These are phyloP conservation scores for Talaromyces adpressus DNA, from an alignment of 495 filamentous ascomycete genomes.

Conservation along the genomic window DNA sequence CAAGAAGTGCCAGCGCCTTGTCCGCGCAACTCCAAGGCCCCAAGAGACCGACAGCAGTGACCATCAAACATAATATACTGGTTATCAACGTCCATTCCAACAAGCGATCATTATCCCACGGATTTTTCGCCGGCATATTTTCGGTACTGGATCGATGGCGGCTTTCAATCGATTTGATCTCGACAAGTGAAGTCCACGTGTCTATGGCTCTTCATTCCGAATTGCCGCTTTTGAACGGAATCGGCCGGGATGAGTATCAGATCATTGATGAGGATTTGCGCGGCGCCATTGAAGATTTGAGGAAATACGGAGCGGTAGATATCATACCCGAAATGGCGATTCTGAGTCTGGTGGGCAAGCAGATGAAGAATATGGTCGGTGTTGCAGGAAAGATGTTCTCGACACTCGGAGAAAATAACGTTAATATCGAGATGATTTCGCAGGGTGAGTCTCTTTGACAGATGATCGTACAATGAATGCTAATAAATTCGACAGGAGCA, in stretches of 20 bases:
- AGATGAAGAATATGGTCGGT: slow-evolving; percentile 93
- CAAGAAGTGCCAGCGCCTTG: slow-evolving; percentile 38
- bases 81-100: slow-evolving; percentile 95
- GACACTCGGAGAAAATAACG: slow-evolving; percentile 75
- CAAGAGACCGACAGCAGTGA: slow-evolving; percentile 84
- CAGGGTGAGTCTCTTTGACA: slow-evolving; percentile 56
- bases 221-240: slow-evolving; percentile 42
- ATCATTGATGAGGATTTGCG: slow-evolving; percentile 59
- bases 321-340: slow-evolving; percentile 85
- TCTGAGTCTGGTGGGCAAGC: slow-evolving; percentile 80
- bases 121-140: slow-evolving; percentile 89
- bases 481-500: slow-evolving; percentile 50
- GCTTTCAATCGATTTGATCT: slow-evolving; percentile 87
- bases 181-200: slow-evolving; percentile 89
- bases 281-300: slow-evolving; percentile 60
- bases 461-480: neutral
- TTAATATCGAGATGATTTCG: slow-evolving; percentile 97
- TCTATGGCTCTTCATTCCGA: slow-evolving; percentile 87
- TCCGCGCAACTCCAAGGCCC: slow-evolving; percentile 40
- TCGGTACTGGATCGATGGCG: slow-evolving; percentile 70
- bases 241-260: slow-evolving; percentile 54
- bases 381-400: slow-evolving; percentile 86
- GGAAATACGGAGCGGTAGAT: slow-evolving; percentile 75
- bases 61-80: slow-evolving; percentile 87
- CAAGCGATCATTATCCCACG: slow-evolving; percentile 78